Evolutionary conservation across 2,329 filamentous ascomycete genomes (phyloP).

Genomic region (Claviceps pazoutovae): DNA sequence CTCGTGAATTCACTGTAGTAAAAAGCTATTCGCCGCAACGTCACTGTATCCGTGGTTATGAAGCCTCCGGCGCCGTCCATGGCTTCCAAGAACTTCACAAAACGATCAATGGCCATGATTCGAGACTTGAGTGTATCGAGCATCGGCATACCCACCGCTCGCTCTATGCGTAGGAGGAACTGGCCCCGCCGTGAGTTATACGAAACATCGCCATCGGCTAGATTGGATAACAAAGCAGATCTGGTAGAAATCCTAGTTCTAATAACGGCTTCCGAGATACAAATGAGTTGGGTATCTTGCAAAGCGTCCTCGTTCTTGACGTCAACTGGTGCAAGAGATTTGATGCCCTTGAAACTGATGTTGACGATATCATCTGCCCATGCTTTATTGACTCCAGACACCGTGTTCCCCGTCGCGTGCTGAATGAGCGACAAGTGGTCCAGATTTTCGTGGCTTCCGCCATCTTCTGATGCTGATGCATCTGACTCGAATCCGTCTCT

Average conservation of each 20-base stretch:
- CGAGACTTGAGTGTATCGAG: slow-evolving; percentile 44
- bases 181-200: slow-evolving; percentile 46
- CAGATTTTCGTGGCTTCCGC: slow-evolving; percentile 5
- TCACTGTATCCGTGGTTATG: slow-evolving; percentile 44
- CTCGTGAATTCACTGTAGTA: slow-evolving; percentile 36
- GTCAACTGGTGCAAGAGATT: slow-evolving; percentile 10
- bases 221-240: slow-evolving; percentile 39
- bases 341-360: slow-evolving; percentile 40
- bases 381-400: slow-evolving; percentile 16
- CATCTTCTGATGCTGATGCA: slow-evolving; percentile 2
- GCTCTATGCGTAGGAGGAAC: slow-evolving; percentile 47
- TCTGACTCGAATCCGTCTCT: slow-evolving; percentile 9
- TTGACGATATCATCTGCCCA: slow-evolving; percentile 49
- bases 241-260: slow-evolving; percentile 37
- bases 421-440: slow-evolving; percentile 13
- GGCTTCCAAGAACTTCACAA: slow-evolving; percentile 56
- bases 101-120: slow-evolving; percentile 52
- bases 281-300: slow-evolving; percentile 16
- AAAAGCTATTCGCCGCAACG: slow-evolving; percentile 51
- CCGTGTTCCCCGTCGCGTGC: slow-evolving; percentile 8
- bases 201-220: slow-evolving; percentile 46
- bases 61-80: slow-evolving; percentile 42
- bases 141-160: slow-evolving; percentile 43
- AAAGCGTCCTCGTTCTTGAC: slow-evolving; percentile 5
- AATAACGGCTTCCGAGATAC: slow-evolving; percentile 39